Base-by-base conservation (phyloP, 352 stramenopile genomes). In the Hyaloperonospora brassicae region DNA sequence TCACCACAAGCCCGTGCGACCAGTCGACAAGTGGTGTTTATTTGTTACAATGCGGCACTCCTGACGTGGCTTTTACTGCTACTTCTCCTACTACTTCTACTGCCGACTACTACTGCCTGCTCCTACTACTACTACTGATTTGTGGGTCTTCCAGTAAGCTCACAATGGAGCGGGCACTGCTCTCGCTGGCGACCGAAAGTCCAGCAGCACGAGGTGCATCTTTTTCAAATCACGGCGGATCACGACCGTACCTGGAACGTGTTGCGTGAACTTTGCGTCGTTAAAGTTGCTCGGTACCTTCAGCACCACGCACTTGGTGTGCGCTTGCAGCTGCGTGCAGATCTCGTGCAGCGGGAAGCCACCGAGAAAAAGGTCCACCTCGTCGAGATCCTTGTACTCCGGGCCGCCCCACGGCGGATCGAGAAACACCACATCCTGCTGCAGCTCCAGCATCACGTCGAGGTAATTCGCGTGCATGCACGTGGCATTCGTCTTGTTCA, bases 221-320 rank as follows among this genome's bases (percentile, higher is more conserved):
- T 90, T 90, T 54, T 86, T 85, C 9, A 90, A 74, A 42, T 88
- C 74, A 14, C 74, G 73, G 0, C 73, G 64, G 21, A 86, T 81
- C 1, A 62, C 64, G 12, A 90, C 78, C 0, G 62, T 66, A 12
- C 80, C 80, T 0, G 76, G 77, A 5, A 90, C 78, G 24, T 68
- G 55, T 31, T 61, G 52, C 1, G 80, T 70, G 48, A 92, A 89
- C 55, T 86, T 87, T 2, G 76, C 73, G 21, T 77, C 64, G 56
- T 93, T 79, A 58, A 90, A 93, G 55, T 93, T 93, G 14, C 66
- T 86, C 13, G 83, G 83, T 34, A 90, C 79, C 47, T 93, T 93
- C 40, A 93, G 55, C 24, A 89, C 66, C n/a, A 90, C 66, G 43
- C 73, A 78, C 55, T 84, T 68, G 39, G 76, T 52, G 23, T 56